Base-by-base conservation (phyloP, 192 early-diverging fungal species). In the Gryganskiella cystojenkinii region DNA sequence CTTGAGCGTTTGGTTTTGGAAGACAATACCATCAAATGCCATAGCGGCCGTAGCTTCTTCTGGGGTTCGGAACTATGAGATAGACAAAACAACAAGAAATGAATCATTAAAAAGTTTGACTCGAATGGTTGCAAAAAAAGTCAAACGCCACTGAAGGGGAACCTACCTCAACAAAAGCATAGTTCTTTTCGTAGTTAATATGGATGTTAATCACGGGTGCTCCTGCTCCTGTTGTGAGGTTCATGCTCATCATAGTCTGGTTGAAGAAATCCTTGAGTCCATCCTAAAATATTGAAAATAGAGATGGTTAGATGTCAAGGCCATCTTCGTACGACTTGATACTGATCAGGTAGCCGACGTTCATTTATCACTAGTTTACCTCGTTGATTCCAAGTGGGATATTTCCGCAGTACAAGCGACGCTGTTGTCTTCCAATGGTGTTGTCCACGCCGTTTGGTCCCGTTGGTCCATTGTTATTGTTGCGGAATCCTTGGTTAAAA, bases 121-220 rank as follows among this genome's bases (percentile, higher is more conserved):
- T n/a, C 52, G 25, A 30, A 49, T n/a, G 17, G 34, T 4, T 73
- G 17, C 19, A 19, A 56, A 0, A 56, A 44, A 17, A 4, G 17
- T 3, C 1, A 50, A 46, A 61, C 34, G 30, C n/a, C n/a, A n/a
- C n/a, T n/a, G 22, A 11, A 14, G 49, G n/a, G 6, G 35, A 19
- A 54, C 49, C 45, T 87, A 95, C 94, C 70, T 99, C 97, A 20
- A 96, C 88, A 88, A 98, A 98, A 17, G 96, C 95, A 84, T 95
- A 98, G 69, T 92, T 92, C 79, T 96, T 96, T n/a, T 98, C 96
- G 42, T 88, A 85, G 75, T 96, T 95, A 49, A 98, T 93, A 74
- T 97, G 94, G 20, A 92, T 92, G 33, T 89, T 86, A 19, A 92
- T 82, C 19, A 95, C 93, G 0, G 92, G 91, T 45, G 85, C 52